Evolutionary conservation across 257 asterid genomes (phyloP), one percentile per base, ranked within the genome.

Genomic region (Scutellaria minor): DNA sequence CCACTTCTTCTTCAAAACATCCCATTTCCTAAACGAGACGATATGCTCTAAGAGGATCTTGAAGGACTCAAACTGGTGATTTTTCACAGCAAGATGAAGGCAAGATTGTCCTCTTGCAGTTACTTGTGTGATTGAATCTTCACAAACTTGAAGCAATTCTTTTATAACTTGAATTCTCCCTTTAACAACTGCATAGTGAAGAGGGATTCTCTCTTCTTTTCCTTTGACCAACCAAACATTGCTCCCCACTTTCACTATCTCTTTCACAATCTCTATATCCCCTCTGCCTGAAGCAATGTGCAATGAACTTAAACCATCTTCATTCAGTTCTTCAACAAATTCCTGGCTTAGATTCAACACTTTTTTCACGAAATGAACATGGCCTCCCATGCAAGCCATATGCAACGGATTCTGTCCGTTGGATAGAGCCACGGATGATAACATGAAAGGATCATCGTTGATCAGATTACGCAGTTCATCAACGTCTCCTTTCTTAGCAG

Each of bases 101-200:
- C 77, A 79, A 6, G 71, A 70, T 42, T 83, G 82, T 2, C 80
- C 72, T 68, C 84, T 72, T 4, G 74, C 75, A 5, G 86, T 76
- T 6, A 70, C 80, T 63, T 61, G 75, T 6, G 7, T 15, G 9
- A 64, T 50, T 27, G 78, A 73, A 48, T 79, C 66, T 74, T 10
- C 12, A 54, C 59, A 46, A 8, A 35, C 72, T 6, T 50, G 44
- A 7, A 83, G 61, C 72, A 82, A 52, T n/a, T 51, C 74, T 22
- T 12, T 8, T 0, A 82, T 54, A 7, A 79, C 80, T 13, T 59
- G n/a, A 2, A 52, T 35, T 76, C 78, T 67, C 7, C 82, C 84
- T 47, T 74, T 73, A 24, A 9, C 64, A 15, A 60, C 78, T 6
- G 84, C 84, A 66, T 2, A 73, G 5, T 82, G 86, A 68, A 82